Conservation (phyloP, 805 yeast genomes). For the Alloascoidea hylecoeti region DNA sequence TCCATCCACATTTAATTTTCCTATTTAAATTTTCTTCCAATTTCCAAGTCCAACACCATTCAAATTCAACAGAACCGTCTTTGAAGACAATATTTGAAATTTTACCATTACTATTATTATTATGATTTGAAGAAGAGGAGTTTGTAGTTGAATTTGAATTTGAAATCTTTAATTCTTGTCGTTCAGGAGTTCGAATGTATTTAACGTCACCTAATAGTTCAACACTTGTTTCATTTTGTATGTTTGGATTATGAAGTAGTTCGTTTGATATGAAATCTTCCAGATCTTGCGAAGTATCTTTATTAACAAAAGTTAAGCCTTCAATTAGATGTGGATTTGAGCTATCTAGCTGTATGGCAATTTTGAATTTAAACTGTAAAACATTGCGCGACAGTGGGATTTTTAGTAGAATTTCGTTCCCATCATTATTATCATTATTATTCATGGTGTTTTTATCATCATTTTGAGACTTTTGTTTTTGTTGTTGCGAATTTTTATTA, state of each 20-base stretch:
- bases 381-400: constrained; percentile 7
- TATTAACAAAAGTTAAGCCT: constrained; percentile 18
- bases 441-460: too few relatives aligned
- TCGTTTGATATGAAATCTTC: constrained; percentile 18
- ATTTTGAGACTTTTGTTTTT: too few relatives aligned
- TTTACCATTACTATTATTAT: constrained; percentile 2
- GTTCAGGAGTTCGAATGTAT: not conserved
- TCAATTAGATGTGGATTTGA: constrained; percentile 6
- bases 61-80: constrained; percentile 6
- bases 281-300: constrained; percentile 11
- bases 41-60: constrained; percentile 19
- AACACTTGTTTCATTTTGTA: constrained; percentile 22
- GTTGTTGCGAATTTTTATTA: too few relatives aligned
- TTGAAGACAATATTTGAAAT: not conserved
- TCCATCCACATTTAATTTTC: constrained; percentile 13
- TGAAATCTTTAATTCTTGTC: not conserved
- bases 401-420: too few relatives aligned
- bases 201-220: constrained; percentile 18
- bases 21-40: constrained; percentile 8
- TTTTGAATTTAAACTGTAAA: constrained; percentile 8
- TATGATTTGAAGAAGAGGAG: constrained; percentile 7
- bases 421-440: too few relatives aligned
- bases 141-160: too few relatives aligned
- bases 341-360: constrained; percentile 4
- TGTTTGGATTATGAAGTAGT: constrained; percentile 19